Evolutionary conservation across 1,284 basidiomycete genomes (phyloP).

Genomic region (Austroboletus novae-zelandiae): DNA sequence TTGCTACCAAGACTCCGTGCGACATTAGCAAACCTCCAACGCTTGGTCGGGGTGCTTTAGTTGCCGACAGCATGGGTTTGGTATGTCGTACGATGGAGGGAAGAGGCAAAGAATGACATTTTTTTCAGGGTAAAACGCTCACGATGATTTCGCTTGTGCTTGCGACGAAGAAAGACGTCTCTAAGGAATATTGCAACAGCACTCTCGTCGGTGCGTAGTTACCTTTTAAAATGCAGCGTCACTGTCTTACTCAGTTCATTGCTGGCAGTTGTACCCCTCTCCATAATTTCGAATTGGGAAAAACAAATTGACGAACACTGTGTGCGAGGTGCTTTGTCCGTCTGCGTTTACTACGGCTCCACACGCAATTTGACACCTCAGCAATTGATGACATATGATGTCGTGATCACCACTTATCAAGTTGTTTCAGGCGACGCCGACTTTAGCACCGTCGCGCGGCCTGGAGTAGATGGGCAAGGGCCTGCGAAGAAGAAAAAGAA

Average conservation of each 20-base stretch:
- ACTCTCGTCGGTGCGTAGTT: conserved; percentile 73
- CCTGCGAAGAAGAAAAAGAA: conserved; percentile 54
- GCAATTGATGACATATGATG: conserved; percentile 67
- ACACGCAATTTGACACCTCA: conserved; percentile 59
- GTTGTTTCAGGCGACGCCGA: conserved; percentile 32
- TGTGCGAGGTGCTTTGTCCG: conserved; percentile 49
- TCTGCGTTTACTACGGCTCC: conserved; percentile 70
- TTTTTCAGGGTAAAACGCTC: conserved; percentile 74
- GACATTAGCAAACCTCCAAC: conserved; percentile 47
- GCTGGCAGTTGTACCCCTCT: conserved; percentile 75
- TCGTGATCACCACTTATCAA: conserved; percentile 91
- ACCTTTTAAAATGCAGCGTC: background rate
- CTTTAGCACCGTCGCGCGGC: conserved; percentile 5
- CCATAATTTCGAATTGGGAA: conserved; percentile 89
- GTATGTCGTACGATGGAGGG: conserved; percentile 23
- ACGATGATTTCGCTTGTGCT: conserved; percentile 78
- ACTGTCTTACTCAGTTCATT: conserved; percentile 3
- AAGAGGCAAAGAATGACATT: conserved; percentile 5
- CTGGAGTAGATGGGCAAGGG: conserved; percentile 14
- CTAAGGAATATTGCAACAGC: conserved; percentile 53
- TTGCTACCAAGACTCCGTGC: conserved; percentile 80
- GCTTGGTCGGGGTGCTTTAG: conserved; percentile 80
- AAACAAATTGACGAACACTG: conserved; percentile 84
- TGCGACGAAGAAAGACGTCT: conserved; percentile 67
- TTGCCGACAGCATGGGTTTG: conserved; percentile 88